A percentile compares a stretch with the other conserved stretches of the same genome.
Conservation (phyloP, 2,329 filamentous ascomycete species). For the Epichloe uncinata region DNA sequence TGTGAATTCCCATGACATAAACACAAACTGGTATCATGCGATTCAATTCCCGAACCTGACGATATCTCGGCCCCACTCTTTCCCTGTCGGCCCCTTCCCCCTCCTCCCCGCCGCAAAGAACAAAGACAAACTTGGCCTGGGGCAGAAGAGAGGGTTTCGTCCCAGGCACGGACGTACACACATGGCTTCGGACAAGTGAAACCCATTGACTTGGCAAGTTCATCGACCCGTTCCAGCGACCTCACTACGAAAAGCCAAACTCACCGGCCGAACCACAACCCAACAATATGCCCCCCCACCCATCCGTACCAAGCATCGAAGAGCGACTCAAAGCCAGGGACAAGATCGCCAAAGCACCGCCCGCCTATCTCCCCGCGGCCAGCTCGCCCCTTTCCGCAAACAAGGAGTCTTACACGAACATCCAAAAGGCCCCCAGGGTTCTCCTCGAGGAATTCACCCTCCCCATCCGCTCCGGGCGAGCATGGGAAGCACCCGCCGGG, state of each 20-base stretch:
- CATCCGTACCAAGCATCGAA: constrained; percentile 10
- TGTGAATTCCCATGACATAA: no score
- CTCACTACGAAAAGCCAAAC: neutral
- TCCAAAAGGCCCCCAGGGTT: constrained; percentile 35
- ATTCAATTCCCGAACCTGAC: no score
- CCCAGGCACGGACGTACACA: no score
- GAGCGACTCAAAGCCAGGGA: constrained; percentile 29
- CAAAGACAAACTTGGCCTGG: no score
- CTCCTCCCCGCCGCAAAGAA: no score
- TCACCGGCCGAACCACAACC: neutral
- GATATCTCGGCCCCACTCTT: no score
- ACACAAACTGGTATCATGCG: no score
- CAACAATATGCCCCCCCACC: constrained; percentile 8
- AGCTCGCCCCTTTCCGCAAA: constrained; percentile 32
- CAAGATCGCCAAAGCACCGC: constrained; percentile 32
- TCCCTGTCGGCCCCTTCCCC: no score
- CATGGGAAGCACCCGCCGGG: constrained; percentile 58
- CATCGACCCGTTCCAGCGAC: no score
- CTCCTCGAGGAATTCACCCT: constrained; percentile 43
- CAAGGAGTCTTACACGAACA: constrained; percentile 41
- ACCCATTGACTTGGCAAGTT: no score
- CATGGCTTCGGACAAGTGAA: no score
- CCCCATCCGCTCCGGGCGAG: constrained; percentile 59
- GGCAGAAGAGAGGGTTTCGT: no score
- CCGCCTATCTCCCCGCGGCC: constrained; percentile 32